Conservation (phyloP, 73 alveolate species). For the Paramecium sexaurelia region DNA sequence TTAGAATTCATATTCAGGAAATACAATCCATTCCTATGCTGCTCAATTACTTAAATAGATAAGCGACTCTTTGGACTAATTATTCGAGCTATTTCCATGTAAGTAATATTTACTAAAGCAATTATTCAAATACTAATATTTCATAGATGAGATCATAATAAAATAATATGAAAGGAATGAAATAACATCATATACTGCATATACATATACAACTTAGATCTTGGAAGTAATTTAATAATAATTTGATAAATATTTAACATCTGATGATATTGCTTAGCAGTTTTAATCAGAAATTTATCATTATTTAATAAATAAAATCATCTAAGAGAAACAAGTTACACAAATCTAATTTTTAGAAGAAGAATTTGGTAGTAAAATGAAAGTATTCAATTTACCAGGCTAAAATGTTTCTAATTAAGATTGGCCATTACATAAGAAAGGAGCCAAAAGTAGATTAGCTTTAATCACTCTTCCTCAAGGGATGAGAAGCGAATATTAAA, state of each 20-base stretch:
- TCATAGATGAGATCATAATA: not conserved
- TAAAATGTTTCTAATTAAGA: not conserved
- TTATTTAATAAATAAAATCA: not conserved
- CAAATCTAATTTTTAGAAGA: not conserved
- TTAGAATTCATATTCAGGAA: not conserved
- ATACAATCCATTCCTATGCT: not conserved
- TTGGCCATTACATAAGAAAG: conserved; percentile 53
- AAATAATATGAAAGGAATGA: not conserved
- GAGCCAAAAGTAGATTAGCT: conserved; percentile 50
- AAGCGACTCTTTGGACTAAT: not conserved
- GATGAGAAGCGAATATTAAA: not conserved
- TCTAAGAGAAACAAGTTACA: not conserved
- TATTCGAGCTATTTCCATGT: not conserved
- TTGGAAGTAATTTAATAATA: not conserved
- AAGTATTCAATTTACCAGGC: conserved; percentile 14
- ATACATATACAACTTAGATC: not conserved
- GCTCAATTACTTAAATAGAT: not conserved
- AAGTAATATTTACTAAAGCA: not conserved
- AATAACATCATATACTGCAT: not conserved
- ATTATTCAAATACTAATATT: not conserved
- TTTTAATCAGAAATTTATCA: conserved; percentile 9
- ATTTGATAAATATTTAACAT: not conserved
- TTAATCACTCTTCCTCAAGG: not conserved
- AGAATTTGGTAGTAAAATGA: conserved; percentile 2
- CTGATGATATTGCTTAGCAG: not conserved